These are phyloP conservation scores for Rhizopogon vesiculosus DNA, from an alignment of 768 basidiomycete species.

Conservation along the genomic window DNA sequence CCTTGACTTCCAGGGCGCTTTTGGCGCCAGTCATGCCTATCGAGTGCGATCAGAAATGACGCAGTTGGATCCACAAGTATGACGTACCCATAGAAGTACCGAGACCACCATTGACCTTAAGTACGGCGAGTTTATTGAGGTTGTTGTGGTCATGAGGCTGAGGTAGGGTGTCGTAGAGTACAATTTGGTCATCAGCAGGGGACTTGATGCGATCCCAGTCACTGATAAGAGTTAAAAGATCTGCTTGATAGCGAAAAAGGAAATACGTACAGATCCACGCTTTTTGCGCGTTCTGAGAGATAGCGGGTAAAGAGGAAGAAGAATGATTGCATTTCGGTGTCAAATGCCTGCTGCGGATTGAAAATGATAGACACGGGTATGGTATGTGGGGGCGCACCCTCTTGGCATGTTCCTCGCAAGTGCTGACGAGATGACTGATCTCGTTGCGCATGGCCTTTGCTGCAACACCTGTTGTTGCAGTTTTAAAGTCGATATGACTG, in stretches of 20 bases:
- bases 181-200: slow-evolving; percentile 59
- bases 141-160: slow-evolving; percentile 39
- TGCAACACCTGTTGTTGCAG: slow-evolving; percentile 91
- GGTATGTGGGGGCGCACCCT: slow-evolving; percentile 47
- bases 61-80: background rate
- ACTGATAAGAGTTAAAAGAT: slow-evolving; percentile 10
- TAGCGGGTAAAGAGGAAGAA: slow-evolving; percentile 81
- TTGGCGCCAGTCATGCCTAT: slow-evolving; percentile 59
- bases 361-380: slow-evolving; percentile 9
- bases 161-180: slow-evolving; percentile 51
- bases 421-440: slow-evolving; percentile 87
- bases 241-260: slow-evolving; percentile 8
- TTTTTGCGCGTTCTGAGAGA: slow-evolving; percentile 62
- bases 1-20: slow-evolving; percentile 70
- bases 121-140: slow-evolving; percentile 68
- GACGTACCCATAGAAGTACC: slow-evolving; percentile 57
- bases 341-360: slow-evolving; percentile 49
- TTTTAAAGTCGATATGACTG: slow-evolving; percentile 92
- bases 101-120: slow-evolving; percentile 76
- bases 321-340: slow-evolving; percentile 82
- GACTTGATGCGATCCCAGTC: slow-evolving; percentile 51
- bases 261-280: slow-evolving; percentile 59
- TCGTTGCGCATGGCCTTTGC: slow-evolving; percentile 99
- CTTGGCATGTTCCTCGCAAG: slow-evolving; percentile 79
- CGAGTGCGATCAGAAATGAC: slow-evolving; percentile 1